Percentiles rank a stretch among this genome's conserved stretches.
These are phyloP conservation scores for Fusarium tuaranense DNA, from an alignment of 2,329 filamentous ascomycete genomes.

Conservation along the genomic window DNA sequence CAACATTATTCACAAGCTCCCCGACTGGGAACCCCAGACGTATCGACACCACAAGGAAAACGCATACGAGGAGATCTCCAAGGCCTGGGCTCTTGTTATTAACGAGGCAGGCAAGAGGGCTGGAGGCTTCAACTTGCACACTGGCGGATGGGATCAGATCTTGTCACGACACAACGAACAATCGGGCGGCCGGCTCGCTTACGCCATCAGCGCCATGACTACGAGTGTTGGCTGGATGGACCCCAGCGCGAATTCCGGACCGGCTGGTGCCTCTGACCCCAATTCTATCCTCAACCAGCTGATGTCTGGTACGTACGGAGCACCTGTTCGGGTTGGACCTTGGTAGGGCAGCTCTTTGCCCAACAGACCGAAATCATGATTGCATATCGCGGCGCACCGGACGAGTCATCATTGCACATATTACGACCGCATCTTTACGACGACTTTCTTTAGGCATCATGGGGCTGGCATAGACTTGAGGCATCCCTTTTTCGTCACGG, in stretches of 20 bases:
- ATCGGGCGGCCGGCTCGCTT: conserved; percentile 83
- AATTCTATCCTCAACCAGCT: conserved; percentile 73
- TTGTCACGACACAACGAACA: conserved; percentile 88
- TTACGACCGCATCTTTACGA: conserved; percentile 50
- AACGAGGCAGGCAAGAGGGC: conserved; percentile 91
- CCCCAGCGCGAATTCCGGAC: conserved; percentile 45
- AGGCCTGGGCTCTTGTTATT: conserved; percentile 92
- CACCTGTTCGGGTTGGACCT: conserved; percentile 72
- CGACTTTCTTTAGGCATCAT: conserved; percentile 49
- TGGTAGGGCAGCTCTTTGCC: conserved; percentile 57
- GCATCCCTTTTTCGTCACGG: conserved; percentile 44
- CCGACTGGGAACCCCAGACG: conserved; percentile 89
- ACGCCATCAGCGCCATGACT: conserved; percentile 82
- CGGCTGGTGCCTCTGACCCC: conserved; percentile 53
- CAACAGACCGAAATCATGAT: conserved; percentile 28
- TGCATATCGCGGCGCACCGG: conserved; percentile 43
- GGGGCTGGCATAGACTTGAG: conserved; percentile 52
- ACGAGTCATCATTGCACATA: conserved; percentile 43
- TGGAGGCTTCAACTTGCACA: conserved; percentile 89
- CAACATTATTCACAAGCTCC: conserved; percentile 87
- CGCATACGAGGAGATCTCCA: conserved; percentile 95
- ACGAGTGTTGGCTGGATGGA: conserved; percentile 84
- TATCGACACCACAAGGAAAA: conserved; percentile 95
- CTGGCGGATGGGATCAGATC: conserved; percentile 92
- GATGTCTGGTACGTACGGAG: conserved; percentile 69